Evolutionary conservation across 768 basidiomycete genomes (phyloP), one percentile per base, ranked within the genome.

Genomic region (Infundibulicybe gibba): DNA sequence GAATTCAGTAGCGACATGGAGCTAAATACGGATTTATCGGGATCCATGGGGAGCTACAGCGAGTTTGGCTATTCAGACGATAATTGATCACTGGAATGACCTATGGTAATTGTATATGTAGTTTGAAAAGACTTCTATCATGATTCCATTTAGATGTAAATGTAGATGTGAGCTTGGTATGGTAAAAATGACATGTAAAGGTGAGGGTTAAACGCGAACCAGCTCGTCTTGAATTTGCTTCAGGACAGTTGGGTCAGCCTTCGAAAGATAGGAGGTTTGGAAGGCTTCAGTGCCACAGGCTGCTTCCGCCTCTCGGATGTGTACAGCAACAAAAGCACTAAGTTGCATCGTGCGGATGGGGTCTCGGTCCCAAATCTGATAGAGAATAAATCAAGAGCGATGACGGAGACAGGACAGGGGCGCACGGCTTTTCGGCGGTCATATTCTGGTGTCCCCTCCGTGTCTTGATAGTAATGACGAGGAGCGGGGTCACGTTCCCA

Each of bases 401-500:
- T 53, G 15, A 40, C 17, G 43, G 41, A 50, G 49, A 16, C 20
- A 15, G 48, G 20, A 19, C 39, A 40, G 34, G 54, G 2, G 66
- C 77, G 32, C 61, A 93, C 92, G 47, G 69, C 67, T 68, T 83
- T 80, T 37, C 90, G 80, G 30, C 92, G 85, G n/a, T 74, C 67
- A 53, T 85, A 85, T 61, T 94, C 92, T 5, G 80, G 70, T 1
- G 87, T 90, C 6, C 76, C 83, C 61, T 87, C 76, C 9, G 78
- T 77, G n/a, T 74, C 76, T 33, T 77, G 74, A 56, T 78, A 88
- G 56, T 79, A 85, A 2, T 75, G 69, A 6, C 62, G 55, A 11
- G 85, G 82, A 2, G 84, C 73, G 44, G 71, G 74, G 47, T 82
- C 67, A 3, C 80, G 61, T 52, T 90, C 88, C 91, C 90, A 92